phyloP scores from a whole-genome alignment of 106 monocot species.

The Acorus gramineus region DNA sequence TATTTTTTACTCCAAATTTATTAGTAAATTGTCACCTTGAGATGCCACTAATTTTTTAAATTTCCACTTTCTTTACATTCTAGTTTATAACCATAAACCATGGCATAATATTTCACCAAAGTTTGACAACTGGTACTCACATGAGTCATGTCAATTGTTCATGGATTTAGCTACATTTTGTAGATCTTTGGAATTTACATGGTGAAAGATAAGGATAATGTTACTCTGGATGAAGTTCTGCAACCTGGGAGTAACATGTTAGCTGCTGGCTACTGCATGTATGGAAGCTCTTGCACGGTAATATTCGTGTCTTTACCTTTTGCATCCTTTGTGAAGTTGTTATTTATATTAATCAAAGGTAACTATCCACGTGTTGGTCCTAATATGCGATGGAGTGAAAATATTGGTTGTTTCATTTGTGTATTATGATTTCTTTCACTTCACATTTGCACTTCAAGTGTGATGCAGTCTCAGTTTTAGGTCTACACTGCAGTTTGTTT shows the following conservation, averaged over 20 bases:
- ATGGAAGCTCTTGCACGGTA: slow-evolving; percentile 97
- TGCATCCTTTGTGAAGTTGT: not conserved
- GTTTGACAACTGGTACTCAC: not conserved
- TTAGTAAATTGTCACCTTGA: no score
- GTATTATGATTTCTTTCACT: no score
- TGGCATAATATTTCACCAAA: not conserved
- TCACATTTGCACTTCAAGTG: no score
- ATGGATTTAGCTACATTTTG: not conserved
- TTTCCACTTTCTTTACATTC: no score
- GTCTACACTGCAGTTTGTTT: slow-evolving; percentile 60
- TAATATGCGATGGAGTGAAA: not conserved
- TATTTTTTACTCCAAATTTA: no score
- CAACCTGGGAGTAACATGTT: slow-evolving; percentile 85
- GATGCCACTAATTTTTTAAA: no score
- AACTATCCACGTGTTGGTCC: not conserved
- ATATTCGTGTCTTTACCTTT: not conserved
- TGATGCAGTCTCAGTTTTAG: not conserved
- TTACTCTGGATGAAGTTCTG: slow-evolving; percentile 68
- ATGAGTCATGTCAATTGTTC: not conserved
- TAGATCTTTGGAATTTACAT: slow-evolving; percentile 95
- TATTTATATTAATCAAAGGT: not conserved
- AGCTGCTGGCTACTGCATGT: slow-evolving; percentile 99
- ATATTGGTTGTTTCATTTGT: no score
- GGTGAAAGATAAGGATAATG: slow-evolving; percentile 42
- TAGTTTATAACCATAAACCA: not conserved